A percentile compares a stretch with the other conserved stretches of the same genome.
Evolutionary conservation across 345 rosid species (phyloP).

Genomic region (Citrus inodora): DNA sequence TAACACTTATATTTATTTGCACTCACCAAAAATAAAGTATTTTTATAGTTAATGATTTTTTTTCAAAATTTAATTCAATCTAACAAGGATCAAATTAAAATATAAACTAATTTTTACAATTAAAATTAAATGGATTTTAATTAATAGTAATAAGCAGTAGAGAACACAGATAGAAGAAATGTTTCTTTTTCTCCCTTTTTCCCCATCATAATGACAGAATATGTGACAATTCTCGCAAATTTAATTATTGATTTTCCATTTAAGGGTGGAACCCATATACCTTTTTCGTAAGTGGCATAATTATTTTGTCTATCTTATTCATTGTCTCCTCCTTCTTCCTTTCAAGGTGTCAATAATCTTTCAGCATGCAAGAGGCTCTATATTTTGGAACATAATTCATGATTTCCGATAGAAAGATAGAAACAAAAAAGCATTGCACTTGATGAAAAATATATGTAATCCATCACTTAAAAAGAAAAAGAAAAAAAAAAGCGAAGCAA

Average conservation of each 20-base stretch:
- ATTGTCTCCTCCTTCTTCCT: neutral
- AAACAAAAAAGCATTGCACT: neutral
- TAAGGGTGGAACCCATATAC: neutral
- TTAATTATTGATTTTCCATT: neutral
- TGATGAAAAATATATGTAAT: neutral
- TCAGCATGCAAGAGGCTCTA: neutral
- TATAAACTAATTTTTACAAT: too few species aligned
- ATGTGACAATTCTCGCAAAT: neutral
- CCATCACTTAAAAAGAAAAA: neutral
- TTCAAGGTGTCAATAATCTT: neutral
- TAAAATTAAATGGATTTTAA: too few species aligned
- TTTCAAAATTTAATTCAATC: too few species aligned
- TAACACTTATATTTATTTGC: too few species aligned
- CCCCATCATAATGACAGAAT: neutral
- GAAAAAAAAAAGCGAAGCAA: too few species aligned
- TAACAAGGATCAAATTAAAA: too few species aligned
- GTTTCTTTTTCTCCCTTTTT: too few species aligned
- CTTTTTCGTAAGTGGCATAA: neutral
- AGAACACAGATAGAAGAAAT: too few species aligned
- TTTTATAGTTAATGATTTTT: too few species aligned
- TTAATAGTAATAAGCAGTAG: too few species aligned
- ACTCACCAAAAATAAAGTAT: too few species aligned
- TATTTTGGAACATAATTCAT: neutral
- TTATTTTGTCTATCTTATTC: neutral
- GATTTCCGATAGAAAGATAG: neutral